Conservation (phyloP, 345 rosid genomes). For the Euphorbia lathyris region DNA sequence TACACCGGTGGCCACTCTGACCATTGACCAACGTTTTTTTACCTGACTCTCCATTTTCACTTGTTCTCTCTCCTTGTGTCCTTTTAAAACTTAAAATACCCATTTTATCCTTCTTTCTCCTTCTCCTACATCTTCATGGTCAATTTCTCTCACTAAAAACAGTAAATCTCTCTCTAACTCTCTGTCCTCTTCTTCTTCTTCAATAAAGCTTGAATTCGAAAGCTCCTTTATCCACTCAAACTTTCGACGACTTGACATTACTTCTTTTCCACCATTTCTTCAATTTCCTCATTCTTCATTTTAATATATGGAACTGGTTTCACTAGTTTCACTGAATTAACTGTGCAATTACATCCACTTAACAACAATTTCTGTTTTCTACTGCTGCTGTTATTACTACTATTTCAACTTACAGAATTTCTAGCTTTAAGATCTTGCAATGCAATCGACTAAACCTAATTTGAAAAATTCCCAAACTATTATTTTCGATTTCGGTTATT, state of each 20-base stretch:
- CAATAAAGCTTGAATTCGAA: neutral
- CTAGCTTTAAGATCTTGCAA: slow-evolving; percentile 46
- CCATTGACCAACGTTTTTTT: too few species aligned
- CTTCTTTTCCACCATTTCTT: slow-evolving; percentile 32
- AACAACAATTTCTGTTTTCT: slow-evolving; percentile 14
- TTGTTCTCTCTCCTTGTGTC: too few species aligned
- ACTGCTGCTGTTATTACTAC: slow-evolving; percentile 14
- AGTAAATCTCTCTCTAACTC: too few species aligned
- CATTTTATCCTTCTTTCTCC: too few species aligned
- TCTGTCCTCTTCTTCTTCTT: neutral
- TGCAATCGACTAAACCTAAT: slow-evolving; percentile 65
- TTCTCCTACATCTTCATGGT: too few species aligned
- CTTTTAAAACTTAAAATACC: too few species aligned
- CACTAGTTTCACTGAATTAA: slow-evolving; percentile 41
- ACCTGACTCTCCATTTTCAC: too few species aligned
- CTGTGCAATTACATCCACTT: slow-evolving; percentile 44
- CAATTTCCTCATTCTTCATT: slow-evolving; percentile 8
- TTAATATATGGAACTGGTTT: slow-evolving; percentile 41
- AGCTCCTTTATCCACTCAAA: slow-evolving; percentile 66
- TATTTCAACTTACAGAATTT: slow-evolving; percentile 24
- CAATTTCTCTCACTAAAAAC: too few species aligned
- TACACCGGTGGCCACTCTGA: too few species aligned
- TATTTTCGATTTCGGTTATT: slow-evolving; percentile 44
- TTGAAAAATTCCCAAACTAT: slow-evolving; percentile 62
- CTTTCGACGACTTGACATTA: slow-evolving; percentile 65